Evolutionary conservation across 108 stramenopile species (phyloP).

Genomic region (Chaetoceros tenuissimus): DNA sequence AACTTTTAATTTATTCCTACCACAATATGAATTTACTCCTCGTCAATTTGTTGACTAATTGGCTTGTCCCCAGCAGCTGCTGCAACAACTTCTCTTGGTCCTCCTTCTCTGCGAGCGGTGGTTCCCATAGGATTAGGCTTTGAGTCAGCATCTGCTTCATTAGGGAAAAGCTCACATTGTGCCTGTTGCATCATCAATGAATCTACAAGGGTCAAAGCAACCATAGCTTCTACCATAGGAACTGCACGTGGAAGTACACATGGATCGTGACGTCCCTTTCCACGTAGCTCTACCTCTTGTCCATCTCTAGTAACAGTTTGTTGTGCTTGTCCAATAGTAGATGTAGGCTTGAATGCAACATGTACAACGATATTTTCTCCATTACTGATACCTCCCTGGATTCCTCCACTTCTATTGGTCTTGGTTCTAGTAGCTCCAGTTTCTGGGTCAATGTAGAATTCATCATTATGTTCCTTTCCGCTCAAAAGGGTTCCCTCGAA

Average conservation of each 20-base stretch:
- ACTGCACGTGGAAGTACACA: conserved; percentile 96
- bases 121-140: conserved; percentile 83
- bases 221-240: conserved; percentile 98
- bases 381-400: conserved; percentile 97
- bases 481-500: conserved; percentile 91
- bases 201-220: conserved; percentile 91
- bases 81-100: conserved; percentile 20
- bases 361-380: conserved; percentile 93
- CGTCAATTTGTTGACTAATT: conserved; percentile 67
- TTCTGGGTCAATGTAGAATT: conserved; percentile 92
- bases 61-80: conserved; percentile 19
- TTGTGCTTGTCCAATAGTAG: conserved; percentile 90
- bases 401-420: conserved; percentile 96
- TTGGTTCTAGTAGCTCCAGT: conserved; percentile 86
- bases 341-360: conserved; percentile 96
- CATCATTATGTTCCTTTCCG: conserved; percentile 97
- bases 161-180: conserved; percentile 79
- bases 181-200: conserved; percentile 91
- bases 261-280: conserved; percentile 98
- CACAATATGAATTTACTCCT: no score
- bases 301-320: conserved; percentile 92
- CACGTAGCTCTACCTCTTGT: conserved; percentile 86
- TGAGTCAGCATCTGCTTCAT: conserved; percentile 45
- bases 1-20: no score
- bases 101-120: conserved; percentile 56